phyloP scores from a whole-genome alignment of 2,329 filamentous ascomycete genomes.

The Calonectria pteridis region DNA sequence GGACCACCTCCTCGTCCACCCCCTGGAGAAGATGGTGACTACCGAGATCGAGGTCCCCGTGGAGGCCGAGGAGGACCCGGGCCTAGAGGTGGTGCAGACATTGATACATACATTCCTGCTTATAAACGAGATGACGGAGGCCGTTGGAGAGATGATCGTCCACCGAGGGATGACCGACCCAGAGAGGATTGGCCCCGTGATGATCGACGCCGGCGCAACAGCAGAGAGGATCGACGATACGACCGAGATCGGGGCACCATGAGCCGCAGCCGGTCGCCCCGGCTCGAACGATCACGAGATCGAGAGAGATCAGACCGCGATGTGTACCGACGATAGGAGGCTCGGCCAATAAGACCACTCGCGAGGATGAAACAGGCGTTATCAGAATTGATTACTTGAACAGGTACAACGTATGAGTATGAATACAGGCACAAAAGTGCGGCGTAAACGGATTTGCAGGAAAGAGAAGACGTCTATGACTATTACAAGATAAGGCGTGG shows the following conservation, averaged over 20 bases:
- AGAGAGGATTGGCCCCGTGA: constrained; percentile 29
- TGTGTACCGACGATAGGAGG: constrained; percentile 61
- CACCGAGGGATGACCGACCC: constrained; percentile 33
- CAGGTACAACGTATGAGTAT: constrained; percentile 24
- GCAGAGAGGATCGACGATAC: constrained; percentile 53
- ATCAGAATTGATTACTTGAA: constrained; percentile 20
- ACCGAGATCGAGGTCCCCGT: constrained; percentile 53
- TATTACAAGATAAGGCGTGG: constrained; percentile 26
- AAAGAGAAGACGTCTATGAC: constrained; percentile 13
- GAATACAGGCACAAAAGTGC: constrained; percentile 19
- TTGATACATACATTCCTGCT: constrained; percentile 65
- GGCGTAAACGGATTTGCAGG: constrained; percentile 35
- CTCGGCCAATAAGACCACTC: constrained; percentile 5
- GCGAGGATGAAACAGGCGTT: constrained; percentile 33
- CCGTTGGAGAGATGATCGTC: constrained; percentile 52
- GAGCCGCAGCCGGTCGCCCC: constrained; percentile 57
- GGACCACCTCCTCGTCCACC: constrained; percentile 62
- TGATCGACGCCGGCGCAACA: constrained; percentile 49
- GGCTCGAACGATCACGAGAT: constrained; percentile 54
- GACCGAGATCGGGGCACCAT: constrained; percentile 57
- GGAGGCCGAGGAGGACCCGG: constrained; percentile 47
- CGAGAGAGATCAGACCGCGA: constrained; percentile 62
- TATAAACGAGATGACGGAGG: constrained; percentile 55
- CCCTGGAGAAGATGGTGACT: constrained; percentile 52
- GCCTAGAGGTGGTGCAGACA: constrained; percentile 48